Evolutionary conservation across 441 rosid genomes (phyloP).

Genomic region (Gossypium laxum): DNA sequence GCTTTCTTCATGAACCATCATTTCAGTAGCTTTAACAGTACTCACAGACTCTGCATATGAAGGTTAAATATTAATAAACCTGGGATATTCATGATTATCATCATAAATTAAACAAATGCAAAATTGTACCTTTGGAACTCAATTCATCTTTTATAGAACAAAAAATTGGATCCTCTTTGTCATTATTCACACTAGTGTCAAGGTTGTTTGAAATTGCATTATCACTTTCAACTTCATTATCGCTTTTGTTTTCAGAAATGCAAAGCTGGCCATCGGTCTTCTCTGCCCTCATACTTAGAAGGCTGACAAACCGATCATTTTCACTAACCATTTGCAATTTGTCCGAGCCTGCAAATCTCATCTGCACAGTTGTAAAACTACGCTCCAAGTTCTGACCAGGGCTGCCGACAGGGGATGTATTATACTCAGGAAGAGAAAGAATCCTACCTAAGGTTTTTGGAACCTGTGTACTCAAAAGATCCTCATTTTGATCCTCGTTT

Average conservation of each 20-base stretch:
- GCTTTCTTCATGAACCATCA: conserved; percentile 27
- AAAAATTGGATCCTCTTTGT: conserved; percentile 25
- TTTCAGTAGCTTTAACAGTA: conserved; percentile 25
- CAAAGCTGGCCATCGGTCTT: conserved; percentile 25
- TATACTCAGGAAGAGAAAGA: conserved; percentile 68
- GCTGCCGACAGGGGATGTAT: conserved; percentile 51
- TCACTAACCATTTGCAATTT: conserved; percentile 29
- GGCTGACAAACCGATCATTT: conserved; percentile 31
- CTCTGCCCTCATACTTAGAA: conserved; percentile 22
- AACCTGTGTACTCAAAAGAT: conserved; percentile 31
- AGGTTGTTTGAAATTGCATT: conserved; percentile 19
- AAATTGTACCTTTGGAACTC: conserved; percentile 35
- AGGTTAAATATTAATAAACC: conserved; percentile 4
- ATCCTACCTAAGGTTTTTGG: conserved; percentile 66
- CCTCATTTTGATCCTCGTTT: conserved; percentile 36
- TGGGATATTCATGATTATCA: neutral
- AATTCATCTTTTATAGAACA: conserved; percentile 18
- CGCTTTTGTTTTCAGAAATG: conserved; percentile 23
- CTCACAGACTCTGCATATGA: conserved; percentile 30
- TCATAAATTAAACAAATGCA: conserved; percentile 13
- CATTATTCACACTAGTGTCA: conserved; percentile 20
- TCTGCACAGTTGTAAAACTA: conserved; percentile 35
- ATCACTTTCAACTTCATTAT: conserved; percentile 21
- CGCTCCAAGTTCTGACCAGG: conserved; percentile 50
- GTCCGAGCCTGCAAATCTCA: conserved; percentile 35